Evolutionary conservation across 345 rosid species (phyloP).

Genomic region (Crucihimalaya himalaica): DNA sequence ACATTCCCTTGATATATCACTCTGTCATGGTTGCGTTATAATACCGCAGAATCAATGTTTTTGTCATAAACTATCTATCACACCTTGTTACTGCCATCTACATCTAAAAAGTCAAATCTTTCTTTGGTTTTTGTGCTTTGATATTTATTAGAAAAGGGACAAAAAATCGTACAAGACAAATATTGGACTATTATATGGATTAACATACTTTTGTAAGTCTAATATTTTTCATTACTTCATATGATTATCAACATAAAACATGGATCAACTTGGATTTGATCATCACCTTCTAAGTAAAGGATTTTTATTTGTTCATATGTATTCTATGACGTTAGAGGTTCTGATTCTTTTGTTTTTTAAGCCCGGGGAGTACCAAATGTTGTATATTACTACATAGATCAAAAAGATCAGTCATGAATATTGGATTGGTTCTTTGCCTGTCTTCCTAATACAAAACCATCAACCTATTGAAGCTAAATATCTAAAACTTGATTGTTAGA

Average conservation of each 20-base stretch:
- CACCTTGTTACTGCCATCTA: background rate
- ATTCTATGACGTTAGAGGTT: background rate
- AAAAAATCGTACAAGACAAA: background rate
- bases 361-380: background rate
- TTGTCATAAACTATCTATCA: background rate
- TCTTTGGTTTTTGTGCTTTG: background rate
- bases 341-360: background rate
- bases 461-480: background rate
- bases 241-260: background rate
- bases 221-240: background rate
- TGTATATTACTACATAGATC: background rate
- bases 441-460: background rate
- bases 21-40: conserved; percentile 11
- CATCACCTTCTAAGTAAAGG: background rate
- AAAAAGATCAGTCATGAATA: background rate
- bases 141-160: background rate
- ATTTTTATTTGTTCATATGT: background rate
- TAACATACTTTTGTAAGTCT: background rate
- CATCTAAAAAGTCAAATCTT: conserved; percentile 5
- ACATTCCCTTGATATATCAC: conserved; percentile 14
- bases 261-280: background rate
- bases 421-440: background rate
- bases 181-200: background rate
- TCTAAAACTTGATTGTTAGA: background rate
- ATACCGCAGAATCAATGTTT: conserved; percentile 8